Base-by-base conservation (phyloP, 1,284 basidiomycete genomes). In the Exsudoporus floridanus region DNA sequence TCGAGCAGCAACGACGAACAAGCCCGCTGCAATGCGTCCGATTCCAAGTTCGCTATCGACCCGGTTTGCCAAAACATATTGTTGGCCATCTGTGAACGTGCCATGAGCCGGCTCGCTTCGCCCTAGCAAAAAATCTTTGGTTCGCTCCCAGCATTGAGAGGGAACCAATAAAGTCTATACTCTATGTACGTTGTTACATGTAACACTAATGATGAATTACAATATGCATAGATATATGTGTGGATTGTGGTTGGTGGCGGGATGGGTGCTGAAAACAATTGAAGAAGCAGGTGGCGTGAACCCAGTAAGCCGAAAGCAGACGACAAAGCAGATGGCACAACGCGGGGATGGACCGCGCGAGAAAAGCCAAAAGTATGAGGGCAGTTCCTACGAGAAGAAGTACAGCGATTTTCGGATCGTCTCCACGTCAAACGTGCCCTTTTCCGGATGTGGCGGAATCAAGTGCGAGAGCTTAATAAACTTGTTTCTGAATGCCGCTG, bases 381-480 rank as follows among this genome's bases (percentile, higher is more conserved):
- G 10, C 6, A n/a, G 8, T 23, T 13, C 19, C 46, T 77, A 93
- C 44, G 91, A 92, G 78, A 96, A 97, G 82, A 98, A 98, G 73
- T 97, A 98, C 42, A 80, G 77, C 38, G 88, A 92, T 45, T 84
- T 72, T 67, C 88, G 86, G 73, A 98, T 95, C 57, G 80, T 81
- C 65, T 84, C 77, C 55, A 99, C 93, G 62, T 94, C 83, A 70
- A 99, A 98, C 52, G 80, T 76, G 54, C 96, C 97, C 75, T 93
- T 92, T 67, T 84, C 71, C 0, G 96, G 96, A 21, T 95, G 73
- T 0, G 87, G 84, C 0, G 95, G 95, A 14, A 99, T 70, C 57
- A 96, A 63, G 60, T 92, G 88, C 28, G 77, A 74, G 35, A 99
- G 73, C 57, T 85, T 78, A 54, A 96, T 81, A 68, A 94, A 96